Evolutionary conservation across 2,329 filamentous ascomycete genomes (phyloP), one percentile per base, ranked within the genome.

Genomic region (Aspergillus pseudoviridinutans): DNA sequence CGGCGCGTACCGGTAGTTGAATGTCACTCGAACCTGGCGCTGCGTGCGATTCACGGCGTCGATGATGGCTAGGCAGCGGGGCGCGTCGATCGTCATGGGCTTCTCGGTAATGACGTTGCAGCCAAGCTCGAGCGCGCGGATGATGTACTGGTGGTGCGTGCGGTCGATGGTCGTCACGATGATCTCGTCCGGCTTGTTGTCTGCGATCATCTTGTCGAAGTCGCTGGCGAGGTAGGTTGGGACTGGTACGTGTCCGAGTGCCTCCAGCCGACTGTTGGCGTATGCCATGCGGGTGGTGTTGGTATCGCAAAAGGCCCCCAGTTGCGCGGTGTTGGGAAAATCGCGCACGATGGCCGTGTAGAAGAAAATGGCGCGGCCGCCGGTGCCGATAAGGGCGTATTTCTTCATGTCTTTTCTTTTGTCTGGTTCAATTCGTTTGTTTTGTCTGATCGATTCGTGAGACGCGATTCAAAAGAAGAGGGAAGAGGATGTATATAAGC

Each of bases 1-100:
- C n/a, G 84, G 84, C 42, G 84, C 84, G 64, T 86, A 87, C 24
- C 84, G 80, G 71, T 87, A 87, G 72, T 87, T 87, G 76, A 87
- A 87, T 0, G 82, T 82, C 0, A 87, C 84, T 17, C 84, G 78
- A 3, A 86, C 77, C 42, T 78, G 76, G 12, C 71, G 69, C 2
- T 75, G 74, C 0, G 81, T 83, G 20, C 78, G 73, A 52, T 81
- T 76, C 17, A 83, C 83, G 12, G 82, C 80, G 60, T 78, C 76
- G 60, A 85, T 78, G 57, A 87, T 86, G 51, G 78, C 75, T 6
- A 71, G 74, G 69, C 82, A 85, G 2, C 82, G 78, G 1, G 78
- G 75, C 0, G 77, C 81, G 64, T 87, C 83, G 62, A 86, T 82
- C 0, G 84, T 87, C 84, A 87, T 86, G 4, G 84, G 84, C 68